Evolutionary conservation across 1,139 yeast species (phyloP).

Genomic region (Kurtzmaniella quercitrusa): DNA sequence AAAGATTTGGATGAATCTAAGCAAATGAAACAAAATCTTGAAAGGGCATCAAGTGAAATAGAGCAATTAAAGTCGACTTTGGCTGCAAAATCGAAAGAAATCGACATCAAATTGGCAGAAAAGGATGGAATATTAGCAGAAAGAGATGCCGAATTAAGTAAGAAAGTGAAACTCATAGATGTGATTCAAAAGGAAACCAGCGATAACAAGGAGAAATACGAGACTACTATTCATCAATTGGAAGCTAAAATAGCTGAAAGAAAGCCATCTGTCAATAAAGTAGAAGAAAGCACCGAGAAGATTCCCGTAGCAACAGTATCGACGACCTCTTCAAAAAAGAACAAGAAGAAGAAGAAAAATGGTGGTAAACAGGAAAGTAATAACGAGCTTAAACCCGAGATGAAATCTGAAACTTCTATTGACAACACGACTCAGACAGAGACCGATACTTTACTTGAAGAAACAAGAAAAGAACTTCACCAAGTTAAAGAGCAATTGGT

Average conservation of each 20-base stretch:
- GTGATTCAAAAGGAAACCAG: slow-evolving; percentile 2
- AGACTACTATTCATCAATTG: not conserved
- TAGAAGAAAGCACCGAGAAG: slow-evolving; percentile 1
- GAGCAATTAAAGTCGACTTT: slow-evolving; percentile 15
- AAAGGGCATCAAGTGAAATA: slow-evolving; percentile 9
- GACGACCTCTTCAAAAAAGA: not conserved
- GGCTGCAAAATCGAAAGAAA: not conserved
- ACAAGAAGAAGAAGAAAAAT: slow-evolving; percentile 6
- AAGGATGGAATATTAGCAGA: slow-evolving; percentile 1
- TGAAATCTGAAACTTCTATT: not conserved
- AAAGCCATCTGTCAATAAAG: not conserved
- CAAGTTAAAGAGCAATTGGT: slow-evolving; percentile 17
- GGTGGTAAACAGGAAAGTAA: not conserved
- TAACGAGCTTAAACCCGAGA: not conserved
- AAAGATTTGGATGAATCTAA: not conserved
- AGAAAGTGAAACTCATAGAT: slow-evolving; percentile 2
- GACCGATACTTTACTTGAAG: not conserved
- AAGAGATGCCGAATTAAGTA: slow-evolving; percentile 2
- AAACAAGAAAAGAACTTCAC: slow-evolving; percentile 9
- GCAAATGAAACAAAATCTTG: slow-evolving; percentile 3
- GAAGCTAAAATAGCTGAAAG: not conserved
- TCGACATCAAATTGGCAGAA: not conserved
- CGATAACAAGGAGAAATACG: not conserved
- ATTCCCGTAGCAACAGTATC: not conserved
- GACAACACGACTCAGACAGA: not conserved